phyloP scores from a whole-genome alignment of 768 basidiomycete species.

The Kockovaella imperatae region DNA sequence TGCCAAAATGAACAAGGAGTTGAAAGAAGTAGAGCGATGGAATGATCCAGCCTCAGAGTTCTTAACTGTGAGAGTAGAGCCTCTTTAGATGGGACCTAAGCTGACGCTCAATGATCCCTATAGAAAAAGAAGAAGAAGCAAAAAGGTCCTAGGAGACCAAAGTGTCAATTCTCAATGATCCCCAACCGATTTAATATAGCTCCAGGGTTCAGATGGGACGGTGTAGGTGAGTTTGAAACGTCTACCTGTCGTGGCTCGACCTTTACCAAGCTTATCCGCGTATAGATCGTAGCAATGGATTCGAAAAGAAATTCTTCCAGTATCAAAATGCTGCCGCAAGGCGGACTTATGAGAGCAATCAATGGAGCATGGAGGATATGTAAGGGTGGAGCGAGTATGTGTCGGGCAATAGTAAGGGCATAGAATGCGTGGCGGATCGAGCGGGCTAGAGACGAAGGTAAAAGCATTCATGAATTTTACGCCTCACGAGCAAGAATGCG shows the following conservation, averaged over 20 bases:
- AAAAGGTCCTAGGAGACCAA: constrained; percentile 71
- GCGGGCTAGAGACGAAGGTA: not conserved
- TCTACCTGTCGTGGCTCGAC: not conserved
- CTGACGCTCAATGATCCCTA: not conserved
- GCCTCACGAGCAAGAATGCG: too few species aligned
- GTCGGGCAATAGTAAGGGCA: not conserved
- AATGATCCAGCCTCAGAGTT: constrained; percentile 97
- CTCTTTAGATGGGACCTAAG: not conserved
- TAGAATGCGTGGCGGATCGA: not conserved
- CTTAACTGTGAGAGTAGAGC: constrained; percentile 58
- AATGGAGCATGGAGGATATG: constrained; percentile 92
- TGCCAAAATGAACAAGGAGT: constrained; percentile 70
- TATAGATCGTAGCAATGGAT: constrained; percentile 82
- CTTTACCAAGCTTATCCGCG: not conserved
- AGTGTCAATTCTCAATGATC: constrained; percentile 78
- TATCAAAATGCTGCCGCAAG: constrained; percentile 67
- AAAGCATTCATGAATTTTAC: not conserved
- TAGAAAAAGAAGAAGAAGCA: constrained; percentile 53
- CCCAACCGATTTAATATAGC: constrained; percentile 93
- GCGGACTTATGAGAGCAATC: constrained; percentile 62
- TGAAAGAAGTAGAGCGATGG: constrained; percentile 76
- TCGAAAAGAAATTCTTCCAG: constrained; percentile 88
- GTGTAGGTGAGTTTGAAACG: constrained; percentile 62
- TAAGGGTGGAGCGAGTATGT: constrained; percentile 37
- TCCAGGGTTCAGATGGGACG: constrained; percentile 97